These are phyloP conservation scores for Globisporangium rhizosaccharum DNA, from an alignment of 352 stramenopile genomes.

Conservation along the genomic window DNA sequence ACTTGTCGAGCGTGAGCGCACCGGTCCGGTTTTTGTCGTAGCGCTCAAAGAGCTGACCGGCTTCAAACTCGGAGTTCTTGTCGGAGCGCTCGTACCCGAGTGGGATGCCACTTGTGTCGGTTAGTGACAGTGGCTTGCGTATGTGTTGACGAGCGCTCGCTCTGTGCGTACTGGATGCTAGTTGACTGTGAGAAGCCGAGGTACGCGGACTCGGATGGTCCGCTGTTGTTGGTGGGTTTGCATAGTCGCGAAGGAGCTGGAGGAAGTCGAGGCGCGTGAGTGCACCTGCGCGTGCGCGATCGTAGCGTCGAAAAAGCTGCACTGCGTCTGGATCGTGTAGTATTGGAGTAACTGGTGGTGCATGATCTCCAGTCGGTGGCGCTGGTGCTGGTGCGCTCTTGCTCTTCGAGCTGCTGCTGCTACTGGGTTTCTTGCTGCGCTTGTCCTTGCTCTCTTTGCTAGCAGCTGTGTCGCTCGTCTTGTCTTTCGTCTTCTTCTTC, in stretches of 20 bases:
- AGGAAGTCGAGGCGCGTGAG: conserved; percentile 67
- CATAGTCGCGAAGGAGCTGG: conserved; percentile 66
- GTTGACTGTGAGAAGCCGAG: neutral
- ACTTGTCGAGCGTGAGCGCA: conserved; percentile 55
- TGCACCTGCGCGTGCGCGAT: conserved; percentile 40
- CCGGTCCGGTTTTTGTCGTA: conserved; percentile 63
- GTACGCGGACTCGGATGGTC: neutral
- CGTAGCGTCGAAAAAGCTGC: conserved; percentile 78
- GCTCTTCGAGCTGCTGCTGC: conserved; percentile 4
- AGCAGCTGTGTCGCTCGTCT: neutral
- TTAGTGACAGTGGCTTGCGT: conserved; percentile 50
- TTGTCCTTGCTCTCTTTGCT: conserved; percentile 12
- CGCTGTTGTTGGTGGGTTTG: conserved; percentile 10
- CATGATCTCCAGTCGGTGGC: conserved; percentile 3
- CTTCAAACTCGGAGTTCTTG: conserved; percentile 81
- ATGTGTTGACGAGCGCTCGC: neutral
- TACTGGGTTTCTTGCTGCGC: conserved; percentile 2
- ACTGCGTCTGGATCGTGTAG: conserved; percentile 59
- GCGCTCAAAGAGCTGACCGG: conserved; percentile 75
- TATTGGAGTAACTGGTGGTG: conserved; percentile 3
- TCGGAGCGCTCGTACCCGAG: conserved; percentile 66
- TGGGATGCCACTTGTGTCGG: conserved; percentile 55
- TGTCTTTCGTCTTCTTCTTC: conserved; percentile 1
- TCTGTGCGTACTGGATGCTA: neutral
- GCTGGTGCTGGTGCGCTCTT: conserved; percentile 17